These are phyloP conservation scores for Phlyctochytrium arcticum DNA, from an alignment of 192 early-diverging fungal species.

Conservation along the genomic window DNA sequence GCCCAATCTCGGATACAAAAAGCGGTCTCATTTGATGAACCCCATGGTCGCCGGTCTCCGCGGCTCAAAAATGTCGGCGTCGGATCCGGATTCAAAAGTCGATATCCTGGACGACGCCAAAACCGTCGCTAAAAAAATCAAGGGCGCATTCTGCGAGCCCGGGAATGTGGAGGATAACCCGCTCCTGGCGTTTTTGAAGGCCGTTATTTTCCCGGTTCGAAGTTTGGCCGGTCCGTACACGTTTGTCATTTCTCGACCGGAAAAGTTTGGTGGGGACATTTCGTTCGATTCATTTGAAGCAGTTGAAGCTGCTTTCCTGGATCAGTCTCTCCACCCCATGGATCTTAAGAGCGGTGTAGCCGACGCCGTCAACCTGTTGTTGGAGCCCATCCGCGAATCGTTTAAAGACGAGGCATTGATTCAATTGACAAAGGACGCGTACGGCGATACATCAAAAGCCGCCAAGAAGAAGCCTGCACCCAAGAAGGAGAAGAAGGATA, in stretches of 20 bases:
- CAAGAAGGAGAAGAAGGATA: constrained; percentile 19
- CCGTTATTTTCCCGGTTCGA: constrained; percentile 85
- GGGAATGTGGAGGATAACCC: constrained; percentile 92
- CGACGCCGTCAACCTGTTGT: constrained; percentile 75
- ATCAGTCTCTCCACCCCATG: constrained; percentile 85
- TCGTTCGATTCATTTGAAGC: constrained; percentile 64
- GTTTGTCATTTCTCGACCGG: constrained; percentile 66
- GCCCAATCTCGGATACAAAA: constrained; percentile 90
- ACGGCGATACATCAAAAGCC: constrained; percentile 55
- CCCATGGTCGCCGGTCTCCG: constrained; percentile 92
- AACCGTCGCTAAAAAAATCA: constrained; percentile 78
- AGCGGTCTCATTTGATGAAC: constrained; percentile 98
- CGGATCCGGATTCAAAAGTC: constrained; percentile 96
- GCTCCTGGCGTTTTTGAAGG: constrained; percentile 82
- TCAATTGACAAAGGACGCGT: constrained; percentile 74
- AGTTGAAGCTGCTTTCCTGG: constrained; percentile 81
- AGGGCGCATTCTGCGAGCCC: constrained; percentile 96
- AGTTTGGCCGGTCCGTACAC: constrained; percentile 48
- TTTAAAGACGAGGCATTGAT: constrained; percentile 67
- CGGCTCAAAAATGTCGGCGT: constrained; percentile 94
- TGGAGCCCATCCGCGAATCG: constrained; percentile 81
- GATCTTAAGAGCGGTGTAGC: constrained; percentile 89
- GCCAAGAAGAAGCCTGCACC: neutral
- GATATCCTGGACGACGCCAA: constrained; percentile 87
- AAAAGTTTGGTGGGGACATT: constrained; percentile 89